phyloP scores from a whole-genome alignment of 2,329 filamentous ascomycete genomes.

The Dryadomyces quercivorus region DNA sequence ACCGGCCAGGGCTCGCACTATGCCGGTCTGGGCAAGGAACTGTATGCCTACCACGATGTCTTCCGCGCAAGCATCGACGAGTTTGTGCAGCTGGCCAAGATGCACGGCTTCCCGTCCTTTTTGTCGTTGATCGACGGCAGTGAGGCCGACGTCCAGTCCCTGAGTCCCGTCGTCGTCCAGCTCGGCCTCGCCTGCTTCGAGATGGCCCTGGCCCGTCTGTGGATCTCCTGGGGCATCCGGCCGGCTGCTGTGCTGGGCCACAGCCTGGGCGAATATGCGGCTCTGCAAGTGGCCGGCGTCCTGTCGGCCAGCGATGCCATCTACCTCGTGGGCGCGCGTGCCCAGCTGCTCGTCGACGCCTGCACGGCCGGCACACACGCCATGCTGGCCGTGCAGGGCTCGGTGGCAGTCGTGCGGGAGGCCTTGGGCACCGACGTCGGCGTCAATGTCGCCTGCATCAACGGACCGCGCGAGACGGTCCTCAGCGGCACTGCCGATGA shows the following conservation, averaged over 20 bases:
- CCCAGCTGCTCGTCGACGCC: conserved; percentile 49
- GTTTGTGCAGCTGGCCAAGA: conserved; percentile 38
- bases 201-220: conserved; percentile 44
- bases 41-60: conserved; percentile 31
- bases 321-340: conserved; percentile 57
- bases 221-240: conserved; percentile 42
- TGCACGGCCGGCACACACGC: conserved; percentile 56
- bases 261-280: conserved; percentile 63
- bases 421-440: conserved; percentile 20
- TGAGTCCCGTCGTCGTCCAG: conserved; percentile 40
- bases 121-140: conserved; percentile 37
- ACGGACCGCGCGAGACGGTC: conserved; percentile 63
- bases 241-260: conserved; percentile 46
- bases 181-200: conserved; percentile 42
- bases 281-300: conserved; percentile 58
- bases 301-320: conserved; percentile 60
- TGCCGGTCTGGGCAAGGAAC: conserved; percentile 36
- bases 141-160: conserved; percentile 27
- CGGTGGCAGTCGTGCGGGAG: conserved; percentile 38
- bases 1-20: conserved; percentile 46
- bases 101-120: conserved; percentile 45
- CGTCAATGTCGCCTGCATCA: conserved; percentile 57
- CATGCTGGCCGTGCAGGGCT: conserved; percentile 37
- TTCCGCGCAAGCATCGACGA: conserved; percentile 43
- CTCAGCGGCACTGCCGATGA: conserved; percentile 36